Base-by-base conservation (phyloP, 768 basidiomycete genomes). In the Leccinellum luteum region DNA sequence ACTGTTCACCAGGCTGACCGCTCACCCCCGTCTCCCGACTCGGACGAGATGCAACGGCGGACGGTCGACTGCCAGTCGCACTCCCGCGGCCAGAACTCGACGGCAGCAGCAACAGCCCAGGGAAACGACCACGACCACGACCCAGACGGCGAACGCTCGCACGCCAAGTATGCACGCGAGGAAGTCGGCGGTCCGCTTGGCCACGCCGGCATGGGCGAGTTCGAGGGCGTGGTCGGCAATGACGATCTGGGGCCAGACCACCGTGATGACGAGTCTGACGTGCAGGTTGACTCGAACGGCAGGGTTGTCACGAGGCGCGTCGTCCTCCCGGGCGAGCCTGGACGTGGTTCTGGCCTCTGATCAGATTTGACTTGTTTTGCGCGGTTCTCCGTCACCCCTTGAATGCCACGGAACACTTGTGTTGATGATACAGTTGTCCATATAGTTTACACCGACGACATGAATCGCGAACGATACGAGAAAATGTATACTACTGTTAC, bases 241-340 rank as follows among this genome's bases (percentile, higher is more conserved):
- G 66, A 64, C 28, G 71, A 73, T 51, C 63, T 67, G 15, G 71
- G 71, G 5, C 62, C 64, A 12, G 72, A 73, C 34, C 38, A 73
- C 34, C 38, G 17, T n/a, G 38, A 38, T 38, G 38, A 38, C 38
- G 38, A 38, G 0, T 9, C 25, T 9, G 48, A 59, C 8, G 38
- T 25, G 0, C 64, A 65, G 6, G 52, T 64, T 54, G 72, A 71
- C 17, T 19, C 68, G 0, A 35, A 70, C 4, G 71, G 70, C 10
- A 63, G 67, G 9, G 58, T 65, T 17, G 55, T 72, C 10, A 52
- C 54, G 35, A 60, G 70, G 54, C 63, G 54, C 6, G 31, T 67
- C 28, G 1, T 54, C 12, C 38, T 38, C 8, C 35, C 17, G 8
- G 55, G 12, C 15, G 58, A 61, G 17, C 28, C 25, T 38, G 38